Evolutionary conservation across 2,329 filamentous ascomycete genomes (phyloP).

Genomic region (Pestalotiopsis sp.): DNA sequence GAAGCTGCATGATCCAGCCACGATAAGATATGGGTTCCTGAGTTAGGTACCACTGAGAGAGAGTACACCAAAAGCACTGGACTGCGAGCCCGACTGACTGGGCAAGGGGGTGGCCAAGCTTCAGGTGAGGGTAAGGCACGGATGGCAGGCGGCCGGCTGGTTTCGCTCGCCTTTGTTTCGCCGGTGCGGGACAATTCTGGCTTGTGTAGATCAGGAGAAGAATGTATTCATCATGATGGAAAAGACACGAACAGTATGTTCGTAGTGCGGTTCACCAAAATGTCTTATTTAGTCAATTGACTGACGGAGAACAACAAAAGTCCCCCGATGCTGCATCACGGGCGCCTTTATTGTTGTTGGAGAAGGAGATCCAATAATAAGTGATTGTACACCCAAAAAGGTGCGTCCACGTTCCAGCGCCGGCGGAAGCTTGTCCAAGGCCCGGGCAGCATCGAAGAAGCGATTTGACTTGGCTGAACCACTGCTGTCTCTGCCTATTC

Average conservation of each 20-base stretch:
- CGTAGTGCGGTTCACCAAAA: background rate
- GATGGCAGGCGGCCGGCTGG: background rate
- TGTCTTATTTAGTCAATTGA: too few species aligned
- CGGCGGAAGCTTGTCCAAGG: background rate
- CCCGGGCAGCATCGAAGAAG: background rate
- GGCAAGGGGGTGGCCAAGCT: background rate
- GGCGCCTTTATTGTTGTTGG: too few species aligned
- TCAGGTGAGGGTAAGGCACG: background rate
- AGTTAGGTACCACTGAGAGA: background rate
- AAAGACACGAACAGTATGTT: background rate
- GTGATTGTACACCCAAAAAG: background rate
- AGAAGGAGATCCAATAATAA: too few species aligned
- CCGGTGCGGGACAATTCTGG: background rate
- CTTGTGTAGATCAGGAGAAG: background rate
- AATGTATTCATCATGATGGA: background rate
- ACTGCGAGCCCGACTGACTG: background rate
- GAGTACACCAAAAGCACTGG: background rate
- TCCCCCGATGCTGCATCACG: too few species aligned
- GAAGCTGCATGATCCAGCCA: slow-evolving; percentile 3
- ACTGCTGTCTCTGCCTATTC: background rate
- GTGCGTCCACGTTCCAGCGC: background rate
- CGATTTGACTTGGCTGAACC: background rate
- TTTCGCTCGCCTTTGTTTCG: background rate
- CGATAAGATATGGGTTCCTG: slow-evolving; percentile 8
- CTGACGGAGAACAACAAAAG: too few species aligned